Base-by-base conservation (phyloP, 257 asterid genomes). In the Craterostigma plantagineum region DNA sequence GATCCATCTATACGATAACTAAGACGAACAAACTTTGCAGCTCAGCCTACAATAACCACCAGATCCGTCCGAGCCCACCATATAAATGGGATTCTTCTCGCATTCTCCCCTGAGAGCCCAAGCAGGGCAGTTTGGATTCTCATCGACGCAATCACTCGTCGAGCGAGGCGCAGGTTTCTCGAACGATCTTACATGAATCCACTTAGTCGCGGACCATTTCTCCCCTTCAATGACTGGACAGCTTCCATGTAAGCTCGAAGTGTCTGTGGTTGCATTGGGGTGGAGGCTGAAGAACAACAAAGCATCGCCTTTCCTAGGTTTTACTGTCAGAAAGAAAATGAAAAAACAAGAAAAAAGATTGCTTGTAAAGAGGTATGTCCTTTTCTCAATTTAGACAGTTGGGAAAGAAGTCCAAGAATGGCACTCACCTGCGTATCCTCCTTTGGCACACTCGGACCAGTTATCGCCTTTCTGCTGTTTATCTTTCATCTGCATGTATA, bases 141-240 rank as follows among this genome's bases (percentile, higher is more conserved):
- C 48, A 18, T 72, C 81, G 0, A 18, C 61, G 15, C 78, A 70
- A 7, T 37, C 81, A 43, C 50, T 52, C 11, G 37, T 38, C 1
- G 14, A 4, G 1, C 36, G 4, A 15, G 11, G 1, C 9, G n/a
- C 7, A 10, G 42, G 38, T 8, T 9, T 9, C 3, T 79, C 93
- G 7, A 76, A 76, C 7, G 80, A 49, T 56, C 73, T 69, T 46
- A 79, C 86, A 8, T 76, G 93, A 55, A 86, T 81, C 94, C 96
- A 85, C 66, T 81, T 81, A 3, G 94, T 85, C 6, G 94, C 92
- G 0, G 93, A 79, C 95, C 95, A 82, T 56, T 87, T 79, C 67
- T 87, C 93, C 8, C 95, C 95, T 54, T 74, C 77, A 16, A 81
- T 69, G 8, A 86, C 92, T 0, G 95, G 97, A 42, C 97, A 86